These are phyloP conservation scores for Fusarium sp. DNA, from an alignment of 2,329 filamentous ascomycete species.

Conservation along the genomic window DNA sequence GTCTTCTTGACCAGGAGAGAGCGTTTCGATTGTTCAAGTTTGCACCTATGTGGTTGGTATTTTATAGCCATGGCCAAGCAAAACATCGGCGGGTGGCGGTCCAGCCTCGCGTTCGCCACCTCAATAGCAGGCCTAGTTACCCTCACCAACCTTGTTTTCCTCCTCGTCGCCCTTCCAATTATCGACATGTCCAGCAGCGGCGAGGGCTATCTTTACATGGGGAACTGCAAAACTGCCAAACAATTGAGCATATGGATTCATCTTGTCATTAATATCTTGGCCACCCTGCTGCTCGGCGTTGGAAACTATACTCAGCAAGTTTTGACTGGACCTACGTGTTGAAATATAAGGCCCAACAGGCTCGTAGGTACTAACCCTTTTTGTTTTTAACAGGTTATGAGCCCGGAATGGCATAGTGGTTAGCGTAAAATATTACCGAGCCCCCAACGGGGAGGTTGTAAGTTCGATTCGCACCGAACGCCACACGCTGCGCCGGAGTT, in stretches of 20 bases:
- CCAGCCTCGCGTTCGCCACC: not conserved
- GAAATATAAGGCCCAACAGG: too few relatives aligned
- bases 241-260: not conserved
- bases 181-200: not conserved
- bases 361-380: too few relatives aligned
- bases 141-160: not conserved
- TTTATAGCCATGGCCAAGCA: not conserved
- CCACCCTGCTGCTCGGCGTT: not conserved
- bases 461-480: too few relatives aligned
- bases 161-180: not conserved
- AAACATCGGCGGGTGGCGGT: not conserved
- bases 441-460: too few relatives aligned
- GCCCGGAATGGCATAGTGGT: too few relatives aligned
- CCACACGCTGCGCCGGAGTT: too few relatives aligned
- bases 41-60: not conserved
- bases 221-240: not conserved
- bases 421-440: too few relatives aligned
- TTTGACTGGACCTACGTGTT: not conserved
- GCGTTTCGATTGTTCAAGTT: not conserved
- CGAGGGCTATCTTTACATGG: not conserved
- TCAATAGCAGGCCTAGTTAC: not conserved
- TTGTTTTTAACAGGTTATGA: too few relatives aligned
- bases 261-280: not conserved
- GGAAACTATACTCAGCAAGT: not conserved
- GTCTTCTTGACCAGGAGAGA: not conserved